Percentiles rank a stretch among this genome's conserved stretches.
These are phyloP conservation scores for Chalara sp. DNA, from an alignment of 2,329 filamentous ascomycete genomes.

Conservation along the genomic window DNA sequence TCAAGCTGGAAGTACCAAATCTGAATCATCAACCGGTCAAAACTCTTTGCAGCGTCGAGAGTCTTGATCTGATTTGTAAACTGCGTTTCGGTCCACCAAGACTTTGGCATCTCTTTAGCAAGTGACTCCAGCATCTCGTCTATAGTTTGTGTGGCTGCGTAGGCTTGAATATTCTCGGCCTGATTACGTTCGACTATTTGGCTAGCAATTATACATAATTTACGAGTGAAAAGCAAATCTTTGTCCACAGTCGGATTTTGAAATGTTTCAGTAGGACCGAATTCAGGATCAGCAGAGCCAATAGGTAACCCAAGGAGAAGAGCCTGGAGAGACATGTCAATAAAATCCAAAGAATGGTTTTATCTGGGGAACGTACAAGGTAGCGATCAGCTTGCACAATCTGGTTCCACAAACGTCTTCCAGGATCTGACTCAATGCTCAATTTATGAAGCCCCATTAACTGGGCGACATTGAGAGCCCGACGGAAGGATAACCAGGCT, in stretches of 20 bases:
- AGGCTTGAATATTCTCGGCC: constrained; percentile 15
- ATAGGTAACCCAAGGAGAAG: constrained; percentile 22
- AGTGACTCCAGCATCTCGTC: constrained; percentile 23
- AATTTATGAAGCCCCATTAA: constrained; percentile 24
- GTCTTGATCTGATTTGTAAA: no score
- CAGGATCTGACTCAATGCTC: constrained; percentile 8
- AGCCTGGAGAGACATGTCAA: not conserved
- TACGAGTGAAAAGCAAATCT: constrained; percentile 16
- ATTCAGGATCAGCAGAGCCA: constrained; percentile 12
- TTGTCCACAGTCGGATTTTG: constrained; percentile 17
- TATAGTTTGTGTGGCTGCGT: constrained; percentile 24
- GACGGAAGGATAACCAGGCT: constrained; percentile 39
- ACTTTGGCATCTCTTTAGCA: constrained; percentile 18
- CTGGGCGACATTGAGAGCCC: constrained; percentile 40
- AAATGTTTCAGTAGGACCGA: constrained; percentile 19
- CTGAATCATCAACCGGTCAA: constrained; percentile 21
- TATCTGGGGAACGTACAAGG: constrained; percentile 22
- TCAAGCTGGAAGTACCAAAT: constrained; percentile 25
- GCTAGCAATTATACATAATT: constrained; percentile 16
- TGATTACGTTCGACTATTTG: constrained; percentile 24
- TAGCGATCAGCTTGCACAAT: constrained; percentile 39
- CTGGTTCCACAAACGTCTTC: constrained; percentile 37
- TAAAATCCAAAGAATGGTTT: not conserved
- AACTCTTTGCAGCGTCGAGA: constrained; percentile 3
- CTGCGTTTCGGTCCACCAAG: constrained; percentile 17